Evolutionary conservation across 2,329 filamentous ascomycete species (phyloP).

Genomic region (Clarireedia monteithiana): DNA sequence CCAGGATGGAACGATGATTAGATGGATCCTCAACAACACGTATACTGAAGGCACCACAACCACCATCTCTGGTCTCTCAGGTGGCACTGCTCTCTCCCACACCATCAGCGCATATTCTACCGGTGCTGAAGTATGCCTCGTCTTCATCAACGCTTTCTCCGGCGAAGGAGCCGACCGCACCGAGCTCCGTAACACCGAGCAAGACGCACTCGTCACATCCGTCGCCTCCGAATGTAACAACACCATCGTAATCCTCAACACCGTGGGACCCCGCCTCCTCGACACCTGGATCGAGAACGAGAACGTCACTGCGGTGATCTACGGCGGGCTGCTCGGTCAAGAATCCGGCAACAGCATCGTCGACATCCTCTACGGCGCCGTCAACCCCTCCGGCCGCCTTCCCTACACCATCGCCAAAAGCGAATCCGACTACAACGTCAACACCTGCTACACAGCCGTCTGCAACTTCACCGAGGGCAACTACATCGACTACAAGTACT

Average conservation of each 20-base stretch:
- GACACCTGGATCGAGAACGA: constrained; percentile 65
- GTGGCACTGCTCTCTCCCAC: constrained; percentile 83
- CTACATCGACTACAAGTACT: constrained; percentile 72
- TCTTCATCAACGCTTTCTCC: constrained; percentile 54
- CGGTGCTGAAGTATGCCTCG: background rate
- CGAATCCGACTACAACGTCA: constrained; percentile 34
- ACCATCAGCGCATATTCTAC: constrained; percentile 59
- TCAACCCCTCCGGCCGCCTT: constrained; percentile 66
- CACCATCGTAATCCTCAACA: constrained; percentile 61
- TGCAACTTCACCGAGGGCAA: constrained; percentile 66
- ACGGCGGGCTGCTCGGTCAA: constrained; percentile 71
- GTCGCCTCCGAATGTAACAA: constrained; percentile 48
- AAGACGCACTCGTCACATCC: constrained; percentile 13
- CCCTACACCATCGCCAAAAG: constrained; percentile 70
- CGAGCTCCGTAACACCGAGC: constrained; percentile 39
- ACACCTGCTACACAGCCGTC: constrained; percentile 49
- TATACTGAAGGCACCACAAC: background rate
- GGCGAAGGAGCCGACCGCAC: constrained; percentile 63
- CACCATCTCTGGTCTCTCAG: constrained; percentile 45
- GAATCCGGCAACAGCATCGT: constrained; percentile 70
- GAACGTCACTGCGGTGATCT: constrained; percentile 76
- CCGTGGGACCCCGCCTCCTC: constrained; percentile 42
- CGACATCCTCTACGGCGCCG: constrained; percentile 71
- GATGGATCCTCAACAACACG: background rate
- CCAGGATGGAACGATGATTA: constrained; percentile 37